Percentiles rank a stretch among this genome's conserved stretches.
phyloP scores from a whole-genome alignment of 257 asterid genomes.

The Penstemon newberryi region DNA sequence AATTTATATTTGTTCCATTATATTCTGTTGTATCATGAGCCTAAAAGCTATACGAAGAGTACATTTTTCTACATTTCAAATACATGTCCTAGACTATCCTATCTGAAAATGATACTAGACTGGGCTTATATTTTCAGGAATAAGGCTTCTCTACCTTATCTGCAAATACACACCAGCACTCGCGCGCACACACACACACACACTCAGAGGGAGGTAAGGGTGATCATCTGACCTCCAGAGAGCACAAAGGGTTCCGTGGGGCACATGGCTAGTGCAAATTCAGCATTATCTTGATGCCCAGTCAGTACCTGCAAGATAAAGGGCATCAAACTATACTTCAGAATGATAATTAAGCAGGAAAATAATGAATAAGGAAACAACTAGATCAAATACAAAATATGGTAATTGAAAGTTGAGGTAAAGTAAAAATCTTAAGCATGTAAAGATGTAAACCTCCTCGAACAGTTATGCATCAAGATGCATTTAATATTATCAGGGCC shows the following conservation, averaged over 20 bases:
- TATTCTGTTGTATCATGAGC: background rate
- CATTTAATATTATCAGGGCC: background rate
- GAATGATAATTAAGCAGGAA: background rate
- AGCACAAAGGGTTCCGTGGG: constrained; percentile 91
- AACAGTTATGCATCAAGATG: constrained; percentile 6
- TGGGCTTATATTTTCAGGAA: background rate
- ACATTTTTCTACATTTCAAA: background rate
- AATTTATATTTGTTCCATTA: background rate
- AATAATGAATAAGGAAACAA: background rate
- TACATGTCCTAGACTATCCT: background rate
- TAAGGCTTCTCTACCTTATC: background rate
- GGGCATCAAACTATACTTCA: constrained; percentile 21
- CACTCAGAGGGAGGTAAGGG: background rate
- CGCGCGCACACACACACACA: too few relatives aligned
- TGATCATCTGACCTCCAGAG: constrained; percentile 72
- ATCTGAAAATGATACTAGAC: background rate
- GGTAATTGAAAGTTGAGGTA: constrained; percentile 12
- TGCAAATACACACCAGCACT: background rate
- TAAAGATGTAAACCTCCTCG: background rate
- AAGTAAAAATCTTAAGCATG: constrained; percentile 13
- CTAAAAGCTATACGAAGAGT: too few relatives aligned
- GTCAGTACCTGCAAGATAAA: constrained; percentile 60
- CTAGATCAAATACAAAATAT: background rate
- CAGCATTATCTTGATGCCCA: constrained; percentile 93
- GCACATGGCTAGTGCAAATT: constrained; percentile 85